These are phyloP conservation scores for Cercospora nicotianae DNA, from an alignment of 2,329 filamentous ascomycete species.

Conservation along the genomic window DNA sequence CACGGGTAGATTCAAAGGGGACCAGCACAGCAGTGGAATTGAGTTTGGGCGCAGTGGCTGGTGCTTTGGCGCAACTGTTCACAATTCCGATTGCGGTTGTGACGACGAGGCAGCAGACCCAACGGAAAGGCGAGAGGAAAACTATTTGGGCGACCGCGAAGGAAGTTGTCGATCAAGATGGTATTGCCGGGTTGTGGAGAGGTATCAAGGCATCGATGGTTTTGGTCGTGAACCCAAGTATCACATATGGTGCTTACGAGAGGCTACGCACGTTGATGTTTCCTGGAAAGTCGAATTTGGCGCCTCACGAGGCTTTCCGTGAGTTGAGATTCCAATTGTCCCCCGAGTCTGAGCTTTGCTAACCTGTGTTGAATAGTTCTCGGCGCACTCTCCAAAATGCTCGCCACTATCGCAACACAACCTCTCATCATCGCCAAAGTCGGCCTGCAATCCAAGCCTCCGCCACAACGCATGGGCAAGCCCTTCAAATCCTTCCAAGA, in stretches of 20 bases:
- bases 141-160: constrained; percentile 81
- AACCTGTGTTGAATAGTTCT: constrained; percentile 60
- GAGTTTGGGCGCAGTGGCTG: constrained; percentile 79
- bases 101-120: constrained; percentile 94
- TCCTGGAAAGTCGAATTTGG: constrained; percentile 71
- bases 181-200: constrained; percentile 85
- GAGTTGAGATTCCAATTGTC: no score
- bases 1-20: constrained; percentile 40
- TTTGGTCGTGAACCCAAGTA: constrained; percentile 91
- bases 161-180: constrained; percentile 89
- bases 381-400: constrained; percentile 85
- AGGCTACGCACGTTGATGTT: constrained; percentile 76
- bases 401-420: constrained; percentile 90
- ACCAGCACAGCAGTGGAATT: constrained; percentile 83
- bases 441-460: constrained; percentile 89
- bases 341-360: no score
- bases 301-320: constrained; percentile 89
- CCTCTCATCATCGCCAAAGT: constrained; percentile 98
- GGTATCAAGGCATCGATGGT: constrained; percentile 95
- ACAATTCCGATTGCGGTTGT: constrained; percentile 96
- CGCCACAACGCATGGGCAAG: constrained; percentile 78
- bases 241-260: constrained; percentile 97
- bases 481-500: constrained; percentile 92
- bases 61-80: constrained; percentile 89
- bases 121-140: constrained; percentile 79